Evolutionary conservation across 2,329 filamentous ascomycete species (phyloP).

Genomic region (Cordyceps tenuipes): DNA sequence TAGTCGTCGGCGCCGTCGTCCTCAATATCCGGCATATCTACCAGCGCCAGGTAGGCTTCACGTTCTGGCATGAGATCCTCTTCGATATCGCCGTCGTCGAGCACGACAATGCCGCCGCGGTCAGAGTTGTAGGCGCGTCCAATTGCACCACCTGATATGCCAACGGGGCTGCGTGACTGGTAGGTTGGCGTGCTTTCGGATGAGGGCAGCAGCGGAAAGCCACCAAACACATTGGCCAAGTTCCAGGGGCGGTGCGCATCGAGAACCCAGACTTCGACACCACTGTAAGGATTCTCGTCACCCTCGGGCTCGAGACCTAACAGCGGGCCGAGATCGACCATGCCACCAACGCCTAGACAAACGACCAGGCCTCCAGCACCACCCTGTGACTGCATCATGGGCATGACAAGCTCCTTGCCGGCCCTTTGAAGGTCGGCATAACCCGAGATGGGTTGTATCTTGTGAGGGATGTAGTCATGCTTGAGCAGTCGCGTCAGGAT

Average conservation of each 20-base stretch:
- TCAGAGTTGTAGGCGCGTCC: slow-evolving; percentile 64
- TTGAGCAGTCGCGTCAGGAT: slow-evolving; percentile 91
- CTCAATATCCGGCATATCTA: slow-evolving; percentile 85
- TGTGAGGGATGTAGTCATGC: slow-evolving; percentile 95
- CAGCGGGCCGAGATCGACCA: slow-evolving; percentile 77
- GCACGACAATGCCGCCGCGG: slow-evolving; percentile 82
- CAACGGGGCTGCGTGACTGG: slow-evolving; percentile 47
- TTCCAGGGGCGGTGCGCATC: slow-evolving; percentile 94
- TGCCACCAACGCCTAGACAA: slow-evolving; percentile 84
- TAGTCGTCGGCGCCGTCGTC: slow-evolving; percentile 63
- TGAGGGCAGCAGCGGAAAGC: slow-evolving; percentile 49
- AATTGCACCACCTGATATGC: slow-evolving; percentile 67
- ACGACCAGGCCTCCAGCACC: slow-evolving; percentile 84
- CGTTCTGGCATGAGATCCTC: slow-evolving; percentile 67
- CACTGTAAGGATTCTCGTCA: slow-evolving; percentile 60
- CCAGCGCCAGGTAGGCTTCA: slow-evolving; percentile 75
- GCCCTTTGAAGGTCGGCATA: slow-evolving; percentile 81
- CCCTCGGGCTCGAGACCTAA: slow-evolving; percentile 61
- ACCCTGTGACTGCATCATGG: slow-evolving; percentile 78
- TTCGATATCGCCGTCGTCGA: slow-evolving; percentile 92
- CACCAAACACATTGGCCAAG: slow-evolving; percentile 83
- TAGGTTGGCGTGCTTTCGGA: slow-evolving; percentile 38
- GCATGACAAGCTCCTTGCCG: slow-evolving; percentile 68
- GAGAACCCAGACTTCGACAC: slow-evolving; percentile 92
- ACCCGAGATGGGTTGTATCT: slow-evolving; percentile 88